Percentiles rank a stretch among this genome's conserved stretches.
Conservation (phyloP, 164 flowering plant genomes). For the Warburgia ugandensis region DNA sequence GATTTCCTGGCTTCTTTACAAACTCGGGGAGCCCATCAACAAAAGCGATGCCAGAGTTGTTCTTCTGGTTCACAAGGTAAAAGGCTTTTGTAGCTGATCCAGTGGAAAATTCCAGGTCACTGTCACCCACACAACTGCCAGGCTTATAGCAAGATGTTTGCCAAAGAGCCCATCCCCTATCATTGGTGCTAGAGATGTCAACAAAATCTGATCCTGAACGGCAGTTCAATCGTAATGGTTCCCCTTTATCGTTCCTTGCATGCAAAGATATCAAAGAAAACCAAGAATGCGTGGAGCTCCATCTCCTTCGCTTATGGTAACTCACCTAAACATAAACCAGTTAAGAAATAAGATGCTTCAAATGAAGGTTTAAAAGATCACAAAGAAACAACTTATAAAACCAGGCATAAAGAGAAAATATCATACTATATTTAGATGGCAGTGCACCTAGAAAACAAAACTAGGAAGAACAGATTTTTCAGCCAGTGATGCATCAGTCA, state of each 20-base stretch:
- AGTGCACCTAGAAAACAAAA: too few species aligned
- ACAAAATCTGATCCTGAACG: constrained; percentile 59
- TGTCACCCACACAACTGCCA: constrained; percentile 43
- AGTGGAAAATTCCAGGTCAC: constrained; percentile 41
- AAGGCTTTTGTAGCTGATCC: constrained; percentile 33
- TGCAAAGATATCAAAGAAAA: constrained; percentile 76
- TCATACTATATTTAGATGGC: too few species aligned
- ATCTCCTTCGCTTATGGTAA: constrained; percentile 42
- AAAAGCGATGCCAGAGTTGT: constrained; percentile 61
- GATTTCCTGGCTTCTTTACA: constrained; percentile 81
- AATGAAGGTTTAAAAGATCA: background rate
- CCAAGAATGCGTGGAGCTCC: constrained; percentile 47
- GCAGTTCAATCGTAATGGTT: constrained; percentile 56
- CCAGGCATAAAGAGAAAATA: constrained; percentile 2
- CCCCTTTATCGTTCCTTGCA: constrained; percentile 65
- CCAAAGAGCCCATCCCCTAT: constrained; percentile 56
- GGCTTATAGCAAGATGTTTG: constrained; percentile 35
- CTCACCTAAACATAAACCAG: constrained; percentile 45
- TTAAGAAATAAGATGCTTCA: background rate
- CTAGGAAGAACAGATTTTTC: too few species aligned
- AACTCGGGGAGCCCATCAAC: constrained; percentile 72
- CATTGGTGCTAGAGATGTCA: constrained; percentile 53
- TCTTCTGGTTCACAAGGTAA: constrained; percentile 76
- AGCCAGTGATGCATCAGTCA: too few species aligned
- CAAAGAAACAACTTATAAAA: background rate